Evolutionary conservation across 2,329 filamentous ascomycete genomes (phyloP).

Genomic region (Myrmaecium sp.): DNA sequence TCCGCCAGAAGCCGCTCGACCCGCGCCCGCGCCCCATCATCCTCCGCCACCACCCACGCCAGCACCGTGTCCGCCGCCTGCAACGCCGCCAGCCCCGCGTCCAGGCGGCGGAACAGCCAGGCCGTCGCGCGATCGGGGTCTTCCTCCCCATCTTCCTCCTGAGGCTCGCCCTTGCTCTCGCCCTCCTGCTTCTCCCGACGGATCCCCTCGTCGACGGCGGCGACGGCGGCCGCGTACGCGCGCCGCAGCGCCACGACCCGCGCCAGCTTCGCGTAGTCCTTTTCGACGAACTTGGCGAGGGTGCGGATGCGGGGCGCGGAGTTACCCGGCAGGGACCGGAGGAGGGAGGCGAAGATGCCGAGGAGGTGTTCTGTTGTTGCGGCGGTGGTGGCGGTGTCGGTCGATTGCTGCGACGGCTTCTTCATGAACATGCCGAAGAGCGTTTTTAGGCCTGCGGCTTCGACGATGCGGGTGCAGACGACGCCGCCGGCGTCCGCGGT

Average conservation of each 20-base stretch:
- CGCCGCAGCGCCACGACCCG: conserved; percentile 55
- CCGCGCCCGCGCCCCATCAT: conserved; percentile 52
- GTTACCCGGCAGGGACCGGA: conserved; percentile 62
- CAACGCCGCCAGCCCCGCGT: conserved; percentile 69
- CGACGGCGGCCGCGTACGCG: conserved; percentile 49
- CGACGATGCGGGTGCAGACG: conserved; percentile 62
- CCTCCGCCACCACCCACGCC: conserved; percentile 85
- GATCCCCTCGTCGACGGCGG: conserved; percentile 46
- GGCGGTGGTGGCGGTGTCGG: conserved; percentile 43
- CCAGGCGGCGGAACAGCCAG: conserved; percentile 58
- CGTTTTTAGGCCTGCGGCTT: conserved; percentile 69
- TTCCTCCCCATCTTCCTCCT: conserved; percentile 43
- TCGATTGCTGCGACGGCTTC: no score
- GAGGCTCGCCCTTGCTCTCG: conserved; percentile 35
- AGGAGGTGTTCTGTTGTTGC: conserved; percentile 63
- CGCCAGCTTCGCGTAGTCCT: conserved; percentile 70
- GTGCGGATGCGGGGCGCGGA: conserved; percentile 65
- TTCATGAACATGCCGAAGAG: conserved; percentile 82
- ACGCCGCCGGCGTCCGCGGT: conserved; percentile 27
- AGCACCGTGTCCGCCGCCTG: conserved; percentile 73
- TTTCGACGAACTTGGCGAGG: conserved; percentile 90
- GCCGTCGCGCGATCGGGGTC: no score
- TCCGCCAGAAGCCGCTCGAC: conserved; percentile 50
- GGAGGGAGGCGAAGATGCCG: conserved; percentile 66
- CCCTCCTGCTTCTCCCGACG: conserved; percentile 43